Percentiles rank a stretch among this genome's conserved stretches.
phyloP scores from a whole-genome alignment of 2,329 filamentous ascomycete species.

The Colletotrichum somersetense region DNA sequence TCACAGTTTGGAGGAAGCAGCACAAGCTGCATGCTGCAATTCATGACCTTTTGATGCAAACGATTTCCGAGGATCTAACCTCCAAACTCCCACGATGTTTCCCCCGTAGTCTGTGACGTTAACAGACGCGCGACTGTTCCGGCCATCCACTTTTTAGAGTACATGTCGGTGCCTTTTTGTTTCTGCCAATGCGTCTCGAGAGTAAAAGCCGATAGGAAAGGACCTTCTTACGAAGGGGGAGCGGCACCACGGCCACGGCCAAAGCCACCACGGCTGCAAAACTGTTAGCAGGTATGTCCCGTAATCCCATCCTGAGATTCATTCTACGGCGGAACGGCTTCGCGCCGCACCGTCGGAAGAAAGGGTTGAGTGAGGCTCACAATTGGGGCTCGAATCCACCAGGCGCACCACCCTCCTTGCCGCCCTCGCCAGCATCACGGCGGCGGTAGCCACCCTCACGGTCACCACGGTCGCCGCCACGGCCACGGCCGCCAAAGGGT shows the following conservation, averaged over 20 bases:
- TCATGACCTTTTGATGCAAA: constrained; percentile 57
- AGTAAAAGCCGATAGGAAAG: constrained; percentile 57
- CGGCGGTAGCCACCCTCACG: constrained; percentile 93
- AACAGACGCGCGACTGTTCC: constrained; percentile 56
- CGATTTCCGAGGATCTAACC: constrained; percentile 63
- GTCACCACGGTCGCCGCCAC: constrained; percentile 81
- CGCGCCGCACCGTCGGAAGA: neutral
- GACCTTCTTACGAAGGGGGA: constrained; percentile 72
- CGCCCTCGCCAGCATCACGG: constrained; percentile 85
- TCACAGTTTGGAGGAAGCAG: constrained; percentile 41
- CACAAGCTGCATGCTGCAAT: constrained; percentile 42
- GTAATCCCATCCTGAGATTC: neutral
- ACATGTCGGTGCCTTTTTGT: constrained; percentile 59
- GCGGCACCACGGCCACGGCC: constrained; percentile 88
- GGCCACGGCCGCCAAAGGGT: constrained; percentile 83
- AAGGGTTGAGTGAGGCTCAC: constrained; percentile 63
- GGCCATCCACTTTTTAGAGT: constrained; percentile 60
- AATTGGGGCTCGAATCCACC: constrained; percentile 94
- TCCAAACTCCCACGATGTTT: constrained; percentile 60
- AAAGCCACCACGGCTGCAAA: constrained; percentile 81
- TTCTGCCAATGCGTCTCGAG: constrained; percentile 56
- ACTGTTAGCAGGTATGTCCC: constrained; percentile 51
- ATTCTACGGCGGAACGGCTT: neutral
- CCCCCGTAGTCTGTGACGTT: constrained; percentile 56
- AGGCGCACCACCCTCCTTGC: constrained; percentile 91